Evolutionary conservation across 2,329 filamentous ascomycete genomes (phyloP), one percentile per base, ranked within the genome.

Genomic region (Xylariaceae sp.): DNA sequence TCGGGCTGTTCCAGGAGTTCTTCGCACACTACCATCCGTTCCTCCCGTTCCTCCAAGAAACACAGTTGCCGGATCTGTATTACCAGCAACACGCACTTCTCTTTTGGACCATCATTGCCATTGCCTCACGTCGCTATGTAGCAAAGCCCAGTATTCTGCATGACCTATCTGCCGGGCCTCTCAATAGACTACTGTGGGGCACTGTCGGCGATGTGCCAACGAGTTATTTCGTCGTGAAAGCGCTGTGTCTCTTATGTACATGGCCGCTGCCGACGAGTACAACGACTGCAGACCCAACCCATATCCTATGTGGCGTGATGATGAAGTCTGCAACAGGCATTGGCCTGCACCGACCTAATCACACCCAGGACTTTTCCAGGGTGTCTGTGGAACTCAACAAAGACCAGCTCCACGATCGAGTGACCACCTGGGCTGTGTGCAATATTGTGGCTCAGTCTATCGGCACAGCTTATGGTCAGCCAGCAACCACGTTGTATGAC

Each of bases 311-410:
- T 58, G 88, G 89, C 45, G 82, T 90, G 53, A 90, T 92, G 86
- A 90, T 92, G 82, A 90, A 91, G 70, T 82, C 88, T 18, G 89
- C 89, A 9, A 90, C 89, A 57, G 87, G 89, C 57, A 90, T 91
- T 58, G 88, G 89, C 17, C 75, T 94, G 46, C 88, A 94, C 62
- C 81, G 88, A 42, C 89, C 88, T 11, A 89, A 86, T 47, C 85
- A 91, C 65, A 88, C 87, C 40, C 87, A 91, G 65, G 89, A 92
- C 66, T 94, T 92, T 66, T 90, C 87, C 1, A 75, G 87, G 44
- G 85, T 87, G 27, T 85, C 82, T 2, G 76, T 89, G 31, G 85
- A 90, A 57, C 74, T 92, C 36, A 86, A 87, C 59, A 86, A 86
- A 60, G 87, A 91, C 63, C 87, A 91, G 60, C 80, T 91, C 50